Evolutionary conservation across 106 monocot genomes (phyloP), one percentile per base, ranked within the genome.

Genomic region (Gastrodia elata): DNA sequence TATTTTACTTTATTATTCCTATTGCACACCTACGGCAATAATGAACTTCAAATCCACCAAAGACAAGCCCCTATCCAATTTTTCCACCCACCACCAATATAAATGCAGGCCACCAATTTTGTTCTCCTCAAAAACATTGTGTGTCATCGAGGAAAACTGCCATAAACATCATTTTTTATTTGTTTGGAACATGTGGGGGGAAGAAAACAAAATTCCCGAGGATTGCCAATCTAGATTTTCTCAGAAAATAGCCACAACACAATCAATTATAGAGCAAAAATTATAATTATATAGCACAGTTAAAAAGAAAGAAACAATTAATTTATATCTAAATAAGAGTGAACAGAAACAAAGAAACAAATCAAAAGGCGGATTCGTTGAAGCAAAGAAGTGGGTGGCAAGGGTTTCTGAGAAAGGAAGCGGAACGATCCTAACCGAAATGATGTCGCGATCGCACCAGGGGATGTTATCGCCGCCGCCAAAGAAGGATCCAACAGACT

Each of bases 401-500:
- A 41, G 41, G 11, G 41, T 1, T 41, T 41, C 41, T 8, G 41
- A 8, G 41, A 41, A 6, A 1, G 11, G 9, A 0, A 1, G 6
- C 11, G 41, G 41, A 11, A 41, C 9, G 41, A 41, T 8, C 41
- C 41, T 41, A 2, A 11, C 11, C 41, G 2, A 41, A 57, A 95
- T 87, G 82, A 91, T 80, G 67, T 91, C 94, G 55, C 87, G 87
- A 72, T 87, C 89, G 80, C 87, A 89, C 91, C 91, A 91, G 16
- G 91, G 91, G 78, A 95, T 89, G 82, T 77, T 82, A 61, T 95
- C 91, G 69, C 75, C 80, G 46, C 87, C 89, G 68, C 76, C 26
- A 85, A 95, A 95, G 89, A 95, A 95, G 35, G 79, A 77, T 0
- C 91, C 89, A 33, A 95, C 89, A 6, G 91, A 89, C 38, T 87